Conservation (phyloP, 139 green algal species). For the Closterium sp. region DNA sequence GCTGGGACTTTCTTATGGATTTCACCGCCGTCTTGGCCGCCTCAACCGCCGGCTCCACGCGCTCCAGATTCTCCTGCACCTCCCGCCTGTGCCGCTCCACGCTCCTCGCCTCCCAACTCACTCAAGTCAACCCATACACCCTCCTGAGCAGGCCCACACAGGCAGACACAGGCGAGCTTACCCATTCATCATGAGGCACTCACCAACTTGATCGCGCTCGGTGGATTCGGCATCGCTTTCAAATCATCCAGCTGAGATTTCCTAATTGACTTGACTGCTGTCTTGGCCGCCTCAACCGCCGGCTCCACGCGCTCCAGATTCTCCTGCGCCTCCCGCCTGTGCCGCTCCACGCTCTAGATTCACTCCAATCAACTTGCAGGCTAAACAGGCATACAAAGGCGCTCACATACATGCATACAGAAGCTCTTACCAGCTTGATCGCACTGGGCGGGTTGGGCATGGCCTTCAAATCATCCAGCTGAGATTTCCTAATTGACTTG, state of each 20-base stretch:
- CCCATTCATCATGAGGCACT: too few species aligned
- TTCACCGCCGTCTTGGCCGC: slow-evolving; percentile 10
- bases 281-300: slow-evolving; percentile 22
- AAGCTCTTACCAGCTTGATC: slow-evolving; percentile 23
- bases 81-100: background rate
- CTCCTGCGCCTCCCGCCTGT: slow-evolving; percentile 3
- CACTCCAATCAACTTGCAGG: too few species aligned
- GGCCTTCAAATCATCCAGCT: slow-evolving; percentile 41
- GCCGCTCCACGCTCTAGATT: background rate
- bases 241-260: slow-evolving; percentile 37
- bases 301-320: slow-evolving; percentile 27
- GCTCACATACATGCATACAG: too few species aligned
- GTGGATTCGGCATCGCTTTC: slow-evolving; percentile 28
- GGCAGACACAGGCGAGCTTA: too few species aligned
- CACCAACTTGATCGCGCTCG: slow-evolving; percentile 30
- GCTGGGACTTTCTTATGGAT: slow-evolving; percentile 25
- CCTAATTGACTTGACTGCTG: slow-evolving; percentile 6
- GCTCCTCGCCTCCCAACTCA: too few species aligned
- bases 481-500: slow-evolving; percentile 8
- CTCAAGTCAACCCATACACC: too few species aligned
- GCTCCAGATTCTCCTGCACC: slow-evolving; percentile 6
- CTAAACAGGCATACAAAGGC: too few species aligned
- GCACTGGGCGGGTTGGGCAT: slow-evolving; percentile 31
- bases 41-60: slow-evolving; percentile 30
- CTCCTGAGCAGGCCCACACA: too few species aligned